Percentiles rank a stretch among this genome's conserved stretches.
phyloP scores from a whole-genome alignment of 2,329 filamentous ascomycete species.

The Zymoseptoria tritici region DNA sequence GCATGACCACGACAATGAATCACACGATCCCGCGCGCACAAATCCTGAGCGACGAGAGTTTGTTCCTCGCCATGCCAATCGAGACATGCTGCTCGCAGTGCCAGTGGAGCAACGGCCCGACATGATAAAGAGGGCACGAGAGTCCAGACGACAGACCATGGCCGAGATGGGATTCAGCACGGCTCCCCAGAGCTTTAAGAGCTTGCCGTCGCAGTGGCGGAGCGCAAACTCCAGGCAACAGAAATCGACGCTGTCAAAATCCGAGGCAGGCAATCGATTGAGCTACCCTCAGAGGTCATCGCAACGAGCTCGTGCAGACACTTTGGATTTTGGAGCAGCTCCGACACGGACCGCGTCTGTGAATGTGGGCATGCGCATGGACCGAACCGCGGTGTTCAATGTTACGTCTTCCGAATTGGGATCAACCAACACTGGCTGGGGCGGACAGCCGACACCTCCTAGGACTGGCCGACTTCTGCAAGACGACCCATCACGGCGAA shows the following conservation, averaged over 20 bases:
- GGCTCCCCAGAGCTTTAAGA: background rate
- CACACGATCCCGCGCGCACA: background rate
- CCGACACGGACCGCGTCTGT: background rate
- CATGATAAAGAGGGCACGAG: slow-evolving; percentile 2
- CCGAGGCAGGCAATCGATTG: background rate
- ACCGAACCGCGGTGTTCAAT: background rate
- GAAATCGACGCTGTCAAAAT: background rate
- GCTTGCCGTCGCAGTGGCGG: background rate
- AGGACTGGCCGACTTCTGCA: no score
- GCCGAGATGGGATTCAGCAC: slow-evolving; percentile 10
- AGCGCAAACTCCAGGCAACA: background rate
- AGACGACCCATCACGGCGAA: background rate
- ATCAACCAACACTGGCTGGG: background rate
- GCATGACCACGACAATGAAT: background rate
- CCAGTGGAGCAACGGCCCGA: slow-evolving; percentile 9
- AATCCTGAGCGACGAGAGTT: slow-evolving; percentile 2
- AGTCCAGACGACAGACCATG: background rate
- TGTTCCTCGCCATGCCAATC: slow-evolving; percentile 11
- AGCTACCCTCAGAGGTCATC: background rate
- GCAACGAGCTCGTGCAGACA: background rate
- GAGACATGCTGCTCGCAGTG: slow-evolving; percentile 9
- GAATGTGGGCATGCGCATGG: background rate
- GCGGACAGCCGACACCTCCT: background rate
- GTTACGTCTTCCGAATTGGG: background rate
- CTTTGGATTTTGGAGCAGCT: background rate